These are phyloP conservation scores for Hymenoscyphus fraxineus DNA, from an alignment of 2,329 filamentous ascomycete genomes.

Conservation along the genomic window DNA sequence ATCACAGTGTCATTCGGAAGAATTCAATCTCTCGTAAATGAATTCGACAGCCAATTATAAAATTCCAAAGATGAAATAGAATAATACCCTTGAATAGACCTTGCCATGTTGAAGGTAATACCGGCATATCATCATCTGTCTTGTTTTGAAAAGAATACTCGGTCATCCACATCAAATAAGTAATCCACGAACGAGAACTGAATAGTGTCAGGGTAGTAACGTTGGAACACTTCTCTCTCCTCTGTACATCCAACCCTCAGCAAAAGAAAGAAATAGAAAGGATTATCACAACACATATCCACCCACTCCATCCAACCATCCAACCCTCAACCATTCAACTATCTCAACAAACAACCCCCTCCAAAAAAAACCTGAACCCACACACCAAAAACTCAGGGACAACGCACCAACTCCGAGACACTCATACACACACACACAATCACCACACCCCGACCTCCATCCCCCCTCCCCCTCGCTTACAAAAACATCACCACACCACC, in stretches of 20 bases:
- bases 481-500: neutral
- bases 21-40: neutral
- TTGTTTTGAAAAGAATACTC: neutral
- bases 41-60: neutral
- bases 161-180: neutral
- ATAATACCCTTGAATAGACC: neutral
- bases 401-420: conserved; percentile 2
- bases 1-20: conserved; percentile 3
- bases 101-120: neutral
- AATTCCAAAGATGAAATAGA: neutral
- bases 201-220: no score
- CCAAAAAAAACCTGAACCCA: no score
- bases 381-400: neutral
- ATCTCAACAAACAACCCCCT: no score
- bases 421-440: neutral
- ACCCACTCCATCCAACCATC: neutral
- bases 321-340: neutral
- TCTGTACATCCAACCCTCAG: neutral
- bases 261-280: neutral
- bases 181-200: neutral
- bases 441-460: no score
- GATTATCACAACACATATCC: neutral
- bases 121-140: neutral
- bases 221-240: neutral
- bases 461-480: neutral